Evolutionary conservation across 768 basidiomycete genomes (phyloP).

Genomic region (Thelephora aurantiotincta): DNA sequence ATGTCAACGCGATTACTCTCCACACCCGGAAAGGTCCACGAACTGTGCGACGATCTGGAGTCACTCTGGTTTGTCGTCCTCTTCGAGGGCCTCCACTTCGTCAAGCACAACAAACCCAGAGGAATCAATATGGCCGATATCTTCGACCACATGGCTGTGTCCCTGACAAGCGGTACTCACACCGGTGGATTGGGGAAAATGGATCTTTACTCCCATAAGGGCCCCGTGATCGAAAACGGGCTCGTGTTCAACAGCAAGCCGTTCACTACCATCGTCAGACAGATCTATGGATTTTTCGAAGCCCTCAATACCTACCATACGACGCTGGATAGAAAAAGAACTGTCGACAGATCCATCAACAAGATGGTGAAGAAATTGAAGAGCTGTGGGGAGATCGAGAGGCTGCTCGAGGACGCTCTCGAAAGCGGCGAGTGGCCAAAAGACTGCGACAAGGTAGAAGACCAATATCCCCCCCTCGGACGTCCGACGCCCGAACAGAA

Average conservation of each 20-base stretch:
- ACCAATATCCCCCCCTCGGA: too few species aligned
- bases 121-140: not conserved
- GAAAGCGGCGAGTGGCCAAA: too few species aligned
- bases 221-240: not conserved
- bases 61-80: slow-evolving; percentile 6
- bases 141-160: not conserved
- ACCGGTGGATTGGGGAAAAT: not conserved
- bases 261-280: not conserved
- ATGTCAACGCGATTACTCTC: slow-evolving; percentile 2
- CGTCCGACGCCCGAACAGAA: too few species aligned
- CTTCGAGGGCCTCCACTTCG: slow-evolving; percentile 1
- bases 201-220: not conserved
- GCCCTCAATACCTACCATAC: not conserved
- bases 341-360: too few species aligned
- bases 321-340: not conserved
- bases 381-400: too few species aligned
- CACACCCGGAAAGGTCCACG: slow-evolving; percentile 4
- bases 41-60: slow-evolving; percentile 7
- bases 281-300: not conserved
- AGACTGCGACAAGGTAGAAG: too few species aligned
- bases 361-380: too few species aligned
- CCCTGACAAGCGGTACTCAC: not conserved
- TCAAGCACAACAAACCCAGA: not conserved
- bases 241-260: not conserved
- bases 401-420: too few species aligned